Evolutionary conservation across 73 alveolate genomes (phyloP).

Genomic region (Tetrahymena elliotti): DNA sequence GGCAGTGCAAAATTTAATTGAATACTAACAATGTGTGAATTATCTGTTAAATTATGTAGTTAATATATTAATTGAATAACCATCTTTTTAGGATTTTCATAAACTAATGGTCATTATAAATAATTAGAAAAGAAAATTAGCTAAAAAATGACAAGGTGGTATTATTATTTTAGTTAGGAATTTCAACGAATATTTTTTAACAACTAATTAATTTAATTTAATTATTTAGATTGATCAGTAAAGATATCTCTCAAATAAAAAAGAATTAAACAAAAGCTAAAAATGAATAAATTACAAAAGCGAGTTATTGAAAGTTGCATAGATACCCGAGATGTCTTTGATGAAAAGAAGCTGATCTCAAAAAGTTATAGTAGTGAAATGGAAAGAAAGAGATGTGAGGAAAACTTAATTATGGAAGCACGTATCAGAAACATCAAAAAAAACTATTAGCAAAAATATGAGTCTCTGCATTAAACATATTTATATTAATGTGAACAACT

Average conservation of each 20-base stretch:
- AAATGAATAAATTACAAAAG: not conserved
- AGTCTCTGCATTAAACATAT: not conserved
- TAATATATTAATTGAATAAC: not conserved
- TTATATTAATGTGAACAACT: not conserved
- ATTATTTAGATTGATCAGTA: not conserved
- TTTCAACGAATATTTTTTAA: not conserved
- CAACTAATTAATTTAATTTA: not conserved
- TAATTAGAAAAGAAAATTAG: not conserved
- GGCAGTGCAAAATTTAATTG: no score
- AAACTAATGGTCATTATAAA: not conserved
- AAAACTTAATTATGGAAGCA: not conserved
- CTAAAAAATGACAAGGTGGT: no score
- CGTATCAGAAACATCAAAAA: not conserved
- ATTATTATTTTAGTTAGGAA: not conserved
- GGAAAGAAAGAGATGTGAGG: not conserved
- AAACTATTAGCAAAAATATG: not conserved
- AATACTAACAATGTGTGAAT: no score
- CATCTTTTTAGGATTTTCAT: not conserved
- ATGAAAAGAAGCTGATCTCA: not conserved
- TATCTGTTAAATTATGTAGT: not conserved
- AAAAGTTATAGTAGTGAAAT: not conserved
- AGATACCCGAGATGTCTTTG: not conserved
- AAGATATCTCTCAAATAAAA: not conserved
- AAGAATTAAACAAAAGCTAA: not conserved
- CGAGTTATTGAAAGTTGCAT: not conserved